phyloP scores from a whole-genome alignment of 495 filamentous ascomycete genomes.

The Aspergillus baeticus region DNA sequence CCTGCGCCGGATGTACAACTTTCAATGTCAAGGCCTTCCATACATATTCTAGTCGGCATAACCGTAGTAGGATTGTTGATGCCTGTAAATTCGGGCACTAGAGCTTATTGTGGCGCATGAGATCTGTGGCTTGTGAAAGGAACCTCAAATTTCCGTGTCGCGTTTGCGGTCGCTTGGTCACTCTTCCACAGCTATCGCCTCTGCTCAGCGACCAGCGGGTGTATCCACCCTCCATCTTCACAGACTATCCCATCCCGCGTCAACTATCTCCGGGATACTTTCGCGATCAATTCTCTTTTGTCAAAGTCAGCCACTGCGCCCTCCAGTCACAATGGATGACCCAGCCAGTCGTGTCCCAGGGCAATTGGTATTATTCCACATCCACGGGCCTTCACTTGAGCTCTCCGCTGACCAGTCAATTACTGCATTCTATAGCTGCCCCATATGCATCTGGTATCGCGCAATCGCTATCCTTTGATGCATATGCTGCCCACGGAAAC shows the following conservation, averaged over 20 bases:
- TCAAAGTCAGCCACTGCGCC: slow-evolving; percentile 11
- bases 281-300: slow-evolving; percentile 19
- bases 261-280: neutral
- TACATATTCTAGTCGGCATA: no score
- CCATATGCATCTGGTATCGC: slow-evolving; percentile 83
- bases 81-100: no score
- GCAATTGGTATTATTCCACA: slow-evolving; percentile 50
- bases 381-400: slow-evolving; percentile 8
- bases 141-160: slow-evolving; percentile 43
- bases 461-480: slow-evolving; percentile 67
- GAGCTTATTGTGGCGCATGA: slow-evolving; percentile 2
- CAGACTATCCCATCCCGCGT: slow-evolving; percentile 14
- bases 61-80: no score
- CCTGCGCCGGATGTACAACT: no score
- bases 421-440: slow-evolving; percentile 54
- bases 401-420: slow-evolving; percentile 4
- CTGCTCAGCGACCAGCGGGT: slow-evolving; percentile 12
- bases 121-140: slow-evolving; percentile 11
- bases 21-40: no score
- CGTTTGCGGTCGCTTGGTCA: slow-evolving; percentile 24
- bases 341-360: slow-evolving; percentile 61
- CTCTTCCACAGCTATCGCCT: neutral
- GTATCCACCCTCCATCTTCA: slow-evolving; percentile 11
- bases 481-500: slow-evolving; percentile 64
- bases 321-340: slow-evolving; percentile 55